Conservation (phyloP, 805 yeast species). For the Scheffersomyces ergatensis region DNA sequence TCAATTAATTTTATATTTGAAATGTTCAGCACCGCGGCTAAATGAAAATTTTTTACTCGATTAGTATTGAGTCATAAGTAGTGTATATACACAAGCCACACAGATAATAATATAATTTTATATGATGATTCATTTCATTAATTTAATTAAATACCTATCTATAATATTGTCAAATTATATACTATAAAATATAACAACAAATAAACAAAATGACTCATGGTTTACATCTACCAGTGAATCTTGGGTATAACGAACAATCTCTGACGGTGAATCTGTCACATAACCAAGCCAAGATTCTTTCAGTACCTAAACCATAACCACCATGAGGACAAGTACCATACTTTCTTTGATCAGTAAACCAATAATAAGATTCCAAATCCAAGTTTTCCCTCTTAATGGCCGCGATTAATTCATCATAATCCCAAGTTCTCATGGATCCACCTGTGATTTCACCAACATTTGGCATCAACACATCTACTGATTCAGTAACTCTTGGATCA, state of each 20-base stretch:
- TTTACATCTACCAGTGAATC: constrained; percentile 96
- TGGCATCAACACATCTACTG: constrained; percentile 98
- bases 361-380: constrained; percentile 80
- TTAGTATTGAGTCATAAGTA: background rate
- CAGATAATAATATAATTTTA: too few species aligned
- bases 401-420: constrained; percentile 75
- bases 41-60: background rate
- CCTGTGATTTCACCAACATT: constrained; percentile 99
- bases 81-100: background rate
- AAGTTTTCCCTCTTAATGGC: constrained; percentile 94
- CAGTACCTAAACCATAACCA: constrained; percentile 98
- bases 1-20: background rate
- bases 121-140: too few species aligned
- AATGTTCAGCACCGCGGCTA: background rate
- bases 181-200: too few species aligned
- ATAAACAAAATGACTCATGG: constrained; percentile 48
- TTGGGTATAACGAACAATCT: constrained; percentile 96
- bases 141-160: too few species aligned
- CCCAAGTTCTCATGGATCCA: constrained; percentile 96
- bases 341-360: constrained; percentile 94
- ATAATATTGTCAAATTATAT: too few species aligned
- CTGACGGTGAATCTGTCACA: constrained; percentile 97
- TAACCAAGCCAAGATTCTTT: constrained; percentile 97
- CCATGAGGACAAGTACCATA: constrained; percentile 99
- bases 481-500: constrained; percentile 94